Evolutionary conservation across 2,329 filamentous ascomycete genomes (phyloP).

Genomic region (Chaetomiaceae sp.): DNA sequence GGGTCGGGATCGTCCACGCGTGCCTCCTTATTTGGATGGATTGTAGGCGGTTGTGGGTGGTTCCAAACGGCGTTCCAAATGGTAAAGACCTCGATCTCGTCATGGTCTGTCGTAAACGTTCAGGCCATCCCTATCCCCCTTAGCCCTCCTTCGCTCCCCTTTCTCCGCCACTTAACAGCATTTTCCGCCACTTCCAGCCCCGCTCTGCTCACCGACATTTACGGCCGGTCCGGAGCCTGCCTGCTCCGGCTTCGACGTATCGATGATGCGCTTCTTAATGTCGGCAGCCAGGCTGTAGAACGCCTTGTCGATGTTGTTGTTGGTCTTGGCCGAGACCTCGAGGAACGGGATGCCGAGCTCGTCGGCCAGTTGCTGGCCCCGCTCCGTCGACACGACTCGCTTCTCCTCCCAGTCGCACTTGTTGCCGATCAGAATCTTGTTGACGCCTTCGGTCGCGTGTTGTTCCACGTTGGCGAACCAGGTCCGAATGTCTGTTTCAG

Average conservation of each 20-base stretch:
- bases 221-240: slow-evolving; percentile 46
- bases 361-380: slow-evolving; percentile 87
- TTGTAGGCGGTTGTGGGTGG: too few species aligned
- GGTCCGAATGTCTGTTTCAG: slow-evolving; percentile 87
- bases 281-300: slow-evolving; percentile 93
- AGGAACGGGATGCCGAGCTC: slow-evolving; percentile 97
- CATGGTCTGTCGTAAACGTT: neutral
- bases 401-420: slow-evolving; percentile 99
- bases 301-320: slow-evolving; percentile 99
- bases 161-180: slow-evolving; percentile 59
- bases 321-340: slow-evolving; percentile 97
- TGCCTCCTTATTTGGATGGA: too few species aligned
- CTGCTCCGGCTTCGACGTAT: slow-evolving; percentile 76
- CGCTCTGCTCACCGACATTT: slow-evolving; percentile 62
- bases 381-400: slow-evolving; percentile 86
- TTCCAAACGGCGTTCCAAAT: too few species aligned
- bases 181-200: slow-evolving; percentile 58
- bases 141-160: too few species aligned
- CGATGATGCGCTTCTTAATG: slow-evolving; percentile 98
- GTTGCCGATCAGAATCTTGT: slow-evolving; percentile 99
- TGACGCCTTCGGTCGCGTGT: slow-evolving; percentile 96
- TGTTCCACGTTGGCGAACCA: slow-evolving; percentile 99
- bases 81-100: neutral
- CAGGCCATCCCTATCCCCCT: neutral
- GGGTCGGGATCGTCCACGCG: too few species aligned